Conservation (phyloP, 169 alveolate genomes). For the Pseudocohnilembus persalinus region DNA sequence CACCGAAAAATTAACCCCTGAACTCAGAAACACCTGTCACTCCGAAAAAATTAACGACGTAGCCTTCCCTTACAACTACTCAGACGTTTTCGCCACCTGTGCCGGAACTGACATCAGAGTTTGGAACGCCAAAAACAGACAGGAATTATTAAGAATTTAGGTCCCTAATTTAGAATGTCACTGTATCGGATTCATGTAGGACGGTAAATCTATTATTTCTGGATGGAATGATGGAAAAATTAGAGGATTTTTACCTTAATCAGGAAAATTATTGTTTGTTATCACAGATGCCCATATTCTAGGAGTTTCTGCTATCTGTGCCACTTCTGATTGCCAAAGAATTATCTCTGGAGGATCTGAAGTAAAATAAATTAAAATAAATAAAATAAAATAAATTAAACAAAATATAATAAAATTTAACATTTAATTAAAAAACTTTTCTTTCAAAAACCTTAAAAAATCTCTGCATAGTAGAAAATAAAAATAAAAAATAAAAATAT, state of each 20-base stretch:
- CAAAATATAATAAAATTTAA: no score
- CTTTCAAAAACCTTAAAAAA: no score
- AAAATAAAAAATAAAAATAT: no score
- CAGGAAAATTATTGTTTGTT: conserved; percentile 88
- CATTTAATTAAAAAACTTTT: no score
- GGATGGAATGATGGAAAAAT: conserved; percentile 93
- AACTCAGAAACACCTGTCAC: conserved; percentile 90
- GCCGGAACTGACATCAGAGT: conserved; percentile 89
- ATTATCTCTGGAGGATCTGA: conserved; percentile 72
- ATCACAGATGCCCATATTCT: conserved; percentile 91
- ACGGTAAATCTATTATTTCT: conserved; percentile 84
- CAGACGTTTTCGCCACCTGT: conserved; percentile 90
- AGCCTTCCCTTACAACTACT: conserved; percentile 80
- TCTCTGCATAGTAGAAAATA: no score
- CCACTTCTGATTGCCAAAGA: conserved; percentile 72
- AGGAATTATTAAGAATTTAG: conserved; percentile 89
- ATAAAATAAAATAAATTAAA: no score
- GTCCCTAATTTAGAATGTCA: conserved; percentile 92
- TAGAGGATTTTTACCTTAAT: conserved; percentile 91
- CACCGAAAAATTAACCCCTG: conserved; percentile 86
- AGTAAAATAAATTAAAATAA: no score
- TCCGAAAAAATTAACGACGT: conserved; percentile 85
- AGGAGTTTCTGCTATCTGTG: conserved; percentile 89
- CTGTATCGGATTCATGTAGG: conserved; percentile 74
- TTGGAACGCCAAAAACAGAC: conserved; percentile 89